phyloP scores from a whole-genome alignment of 495 filamentous ascomycete genomes.

The Aspergillus campestris region DNA sequence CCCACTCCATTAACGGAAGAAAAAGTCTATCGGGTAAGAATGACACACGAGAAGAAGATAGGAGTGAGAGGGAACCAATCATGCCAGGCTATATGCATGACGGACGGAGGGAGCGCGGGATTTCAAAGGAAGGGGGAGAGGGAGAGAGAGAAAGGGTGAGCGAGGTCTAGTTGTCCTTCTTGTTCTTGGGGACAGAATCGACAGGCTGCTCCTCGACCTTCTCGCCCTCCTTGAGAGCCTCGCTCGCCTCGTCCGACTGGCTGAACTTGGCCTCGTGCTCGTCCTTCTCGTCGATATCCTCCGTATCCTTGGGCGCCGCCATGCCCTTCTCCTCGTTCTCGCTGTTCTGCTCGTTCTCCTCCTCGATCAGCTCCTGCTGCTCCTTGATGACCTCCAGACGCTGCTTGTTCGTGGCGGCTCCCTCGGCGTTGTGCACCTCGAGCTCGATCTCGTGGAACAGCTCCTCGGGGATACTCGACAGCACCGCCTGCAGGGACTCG shows the following conservation, averaged over 20 bases:
- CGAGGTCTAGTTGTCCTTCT: slow-evolving; percentile 23
- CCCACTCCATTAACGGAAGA: background rate
- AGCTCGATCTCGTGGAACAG: slow-evolving; percentile 99
- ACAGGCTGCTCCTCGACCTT: slow-evolving; percentile 23
- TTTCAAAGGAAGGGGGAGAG: background rate
- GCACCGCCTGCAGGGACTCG: slow-evolving; percentile 82
- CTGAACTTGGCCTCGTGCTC: slow-evolving; percentile 21
- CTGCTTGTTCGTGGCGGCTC: slow-evolving; percentile 97
- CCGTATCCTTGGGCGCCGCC: slow-evolving; percentile 55
- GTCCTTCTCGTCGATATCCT: slow-evolving; percentile 79
- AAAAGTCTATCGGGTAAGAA: background rate
- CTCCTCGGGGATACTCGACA: slow-evolving; percentile 93
- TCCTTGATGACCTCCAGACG: slow-evolving; percentile 98
- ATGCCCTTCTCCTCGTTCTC: slow-evolving; percentile 53
- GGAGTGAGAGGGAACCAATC: background rate
- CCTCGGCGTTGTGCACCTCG: slow-evolving; percentile 94
- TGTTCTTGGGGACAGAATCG: slow-evolving; percentile 2
- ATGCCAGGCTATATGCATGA: background rate
- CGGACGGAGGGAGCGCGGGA: background rate
- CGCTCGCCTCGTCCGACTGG: slow-evolving; percentile 34
- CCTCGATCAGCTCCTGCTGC: slow-evolving; percentile 95
- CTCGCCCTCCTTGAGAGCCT: slow-evolving; percentile 34
- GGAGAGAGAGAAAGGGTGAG: background rate
- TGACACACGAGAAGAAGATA: background rate
- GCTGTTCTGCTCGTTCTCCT: slow-evolving; percentile 87